Evolutionary conservation across 1,284 basidiomycete species (phyloP).

Genomic region (Cryptococcus wingfieldii): DNA sequence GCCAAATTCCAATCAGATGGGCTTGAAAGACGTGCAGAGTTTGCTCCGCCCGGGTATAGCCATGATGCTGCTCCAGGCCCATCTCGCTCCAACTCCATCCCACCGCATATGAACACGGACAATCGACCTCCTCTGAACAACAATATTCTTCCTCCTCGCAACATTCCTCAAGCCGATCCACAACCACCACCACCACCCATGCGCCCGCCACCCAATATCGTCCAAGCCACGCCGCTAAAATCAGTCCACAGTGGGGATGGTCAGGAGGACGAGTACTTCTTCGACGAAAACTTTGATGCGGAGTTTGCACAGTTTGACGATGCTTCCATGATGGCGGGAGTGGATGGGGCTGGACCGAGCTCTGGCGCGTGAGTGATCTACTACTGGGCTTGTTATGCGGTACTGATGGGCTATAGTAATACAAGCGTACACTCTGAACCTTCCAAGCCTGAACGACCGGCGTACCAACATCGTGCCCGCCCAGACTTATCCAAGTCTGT

Average conservation of each 20-base stretch:
- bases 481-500: constrained; percentile 21
- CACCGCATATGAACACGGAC: constrained; percentile 9
- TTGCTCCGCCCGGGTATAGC: constrained; percentile 46
- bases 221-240: constrained; percentile 27
- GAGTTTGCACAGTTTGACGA: constrained; percentile 27
- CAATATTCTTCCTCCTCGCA: constrained; percentile 1
- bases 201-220: background rate
- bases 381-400: background rate
- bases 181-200: background rate
- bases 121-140: background rate
- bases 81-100: constrained; percentile 20
- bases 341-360: constrained; percentile 9
- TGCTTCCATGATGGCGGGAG: constrained; percentile 29
- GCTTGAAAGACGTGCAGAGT: constrained; percentile 74
- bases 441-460: constrained; percentile 6
- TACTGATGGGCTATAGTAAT: background rate
- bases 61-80: constrained; percentile 17
- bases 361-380: background rate
- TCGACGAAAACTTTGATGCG: constrained; percentile 34
- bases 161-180: background rate
- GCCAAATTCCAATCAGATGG: constrained; percentile 69
- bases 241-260: constrained; percentile 16
- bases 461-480: constrained; percentile 41
- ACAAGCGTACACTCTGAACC: background rate
- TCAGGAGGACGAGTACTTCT: constrained; percentile 2